Conservation (phyloP, 805 yeast species). For the Pichia deserticola region DNA sequence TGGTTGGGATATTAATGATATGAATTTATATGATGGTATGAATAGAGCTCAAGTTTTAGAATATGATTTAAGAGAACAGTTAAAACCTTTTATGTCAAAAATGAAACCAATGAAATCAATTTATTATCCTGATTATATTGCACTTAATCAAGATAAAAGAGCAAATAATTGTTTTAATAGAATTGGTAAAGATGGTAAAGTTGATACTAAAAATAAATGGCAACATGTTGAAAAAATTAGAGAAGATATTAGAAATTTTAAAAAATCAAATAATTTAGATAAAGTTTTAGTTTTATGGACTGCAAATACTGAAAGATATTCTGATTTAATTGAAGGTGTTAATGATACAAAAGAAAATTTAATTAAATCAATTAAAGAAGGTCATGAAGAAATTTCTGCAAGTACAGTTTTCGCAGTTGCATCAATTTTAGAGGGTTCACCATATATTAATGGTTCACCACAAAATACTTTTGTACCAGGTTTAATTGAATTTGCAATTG, state of each 20-base stretch:
- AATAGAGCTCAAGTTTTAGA: slow-evolving; percentile 82
- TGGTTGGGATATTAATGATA: slow-evolving; percentile 89
- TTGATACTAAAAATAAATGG: slow-evolving; percentile 66
- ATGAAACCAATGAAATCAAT: slow-evolving; percentile 73
- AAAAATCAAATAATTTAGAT: slow-evolving; percentile 63
- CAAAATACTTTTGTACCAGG: slow-evolving; percentile 98
- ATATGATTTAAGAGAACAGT: slow-evolving; percentile 70
- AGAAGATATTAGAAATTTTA: slow-evolving; percentile 74
- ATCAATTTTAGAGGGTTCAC: slow-evolving; percentile 76
- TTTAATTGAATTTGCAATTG: slow-evolving; percentile 80
- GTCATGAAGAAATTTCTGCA: slow-evolving; percentile 82
- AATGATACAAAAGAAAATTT: slow-evolving; percentile 85
- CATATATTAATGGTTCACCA: slow-evolving; percentile 94
- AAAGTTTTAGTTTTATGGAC: slow-evolving; percentile 92
- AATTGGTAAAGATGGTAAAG: slow-evolving; percentile 37
- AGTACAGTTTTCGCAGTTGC: slow-evolving; percentile 95
- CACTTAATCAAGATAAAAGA: slow-evolving; percentile 86
- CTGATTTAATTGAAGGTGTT: slow-evolving; percentile 69
- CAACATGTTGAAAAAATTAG: slow-evolving; percentile 81
- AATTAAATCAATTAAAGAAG: slow-evolving; percentile 61
- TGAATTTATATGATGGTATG: slow-evolving; percentile 70
- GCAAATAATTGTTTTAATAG: slow-evolving; percentile 80
- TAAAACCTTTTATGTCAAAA: slow-evolving; percentile 53
- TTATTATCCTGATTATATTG: slow-evolving; percentile 95
- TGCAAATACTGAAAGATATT: slow-evolving; percentile 92